A percentile compares a stretch with the other conserved stretches of the same genome.
Evolutionary conservation across 2,329 filamentous ascomycete genomes (phyloP).

Genomic region (Penicillium brasilianum): DNA sequence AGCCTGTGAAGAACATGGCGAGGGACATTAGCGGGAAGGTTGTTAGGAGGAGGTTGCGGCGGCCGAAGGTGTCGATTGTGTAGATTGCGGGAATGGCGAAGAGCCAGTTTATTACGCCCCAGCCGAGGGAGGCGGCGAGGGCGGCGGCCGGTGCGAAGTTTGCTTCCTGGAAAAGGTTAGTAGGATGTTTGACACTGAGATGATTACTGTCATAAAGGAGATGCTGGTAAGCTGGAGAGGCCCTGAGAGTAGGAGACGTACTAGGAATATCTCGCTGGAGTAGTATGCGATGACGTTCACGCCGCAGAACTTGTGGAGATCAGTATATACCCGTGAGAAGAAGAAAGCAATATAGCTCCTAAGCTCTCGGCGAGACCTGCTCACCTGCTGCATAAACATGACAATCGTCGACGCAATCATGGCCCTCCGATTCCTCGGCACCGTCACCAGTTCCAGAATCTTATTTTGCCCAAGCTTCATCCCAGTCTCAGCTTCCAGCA

Average conservation of each 20-base stretch:
- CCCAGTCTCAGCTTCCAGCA: conserved; percentile 65
- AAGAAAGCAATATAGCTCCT: not conserved
- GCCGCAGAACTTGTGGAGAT: conserved; percentile 47
- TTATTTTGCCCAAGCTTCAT: conserved; percentile 57
- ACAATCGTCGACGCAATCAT: conserved; percentile 65
- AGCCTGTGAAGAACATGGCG: conserved; percentile 58
- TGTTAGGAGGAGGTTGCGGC: conserved; percentile 65
- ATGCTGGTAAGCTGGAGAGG: no score
- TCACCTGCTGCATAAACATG: conserved; percentile 70
- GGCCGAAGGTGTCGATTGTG: conserved; percentile 71
- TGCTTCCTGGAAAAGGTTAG: conserved; percentile 38
- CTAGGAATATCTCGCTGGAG: conserved; percentile 63
- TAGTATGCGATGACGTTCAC: conserved; percentile 66
- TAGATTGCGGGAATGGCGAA: conserved; percentile 68
- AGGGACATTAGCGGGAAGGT: conserved; percentile 69
- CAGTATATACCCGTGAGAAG: not conserved
- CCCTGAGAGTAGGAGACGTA: not conserved
- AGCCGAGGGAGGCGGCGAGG: conserved; percentile 63
- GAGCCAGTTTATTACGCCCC: conserved; percentile 68
- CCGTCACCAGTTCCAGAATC: conserved; percentile 62
- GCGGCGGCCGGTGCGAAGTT: conserved; percentile 57
- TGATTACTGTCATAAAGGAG: not conserved
- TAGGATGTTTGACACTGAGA: conserved; percentile 1
- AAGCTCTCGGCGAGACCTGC: not conserved
- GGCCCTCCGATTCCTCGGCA: conserved; percentile 67